Evolutionary conservation across 768 basidiomycete species (phyloP), one percentile per base, ranked within the genome.

Genomic region (Suillus lakei): DNA sequence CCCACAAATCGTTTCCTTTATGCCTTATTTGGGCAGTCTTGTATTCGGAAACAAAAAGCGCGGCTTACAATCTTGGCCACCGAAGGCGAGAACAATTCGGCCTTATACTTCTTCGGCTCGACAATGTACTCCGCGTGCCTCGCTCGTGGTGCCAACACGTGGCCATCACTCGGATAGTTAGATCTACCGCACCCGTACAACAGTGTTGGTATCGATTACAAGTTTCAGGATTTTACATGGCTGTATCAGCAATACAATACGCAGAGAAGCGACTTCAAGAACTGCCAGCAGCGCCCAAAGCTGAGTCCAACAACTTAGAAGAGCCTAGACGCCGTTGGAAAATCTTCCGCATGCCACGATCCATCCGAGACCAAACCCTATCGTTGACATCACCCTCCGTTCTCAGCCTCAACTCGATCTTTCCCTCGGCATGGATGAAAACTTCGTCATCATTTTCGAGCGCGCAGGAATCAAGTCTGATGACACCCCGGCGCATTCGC

Each of bases 1-100:
- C 44, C 62, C 60, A 28, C 38, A 28, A 16, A 30, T 59, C 58
- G 39, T 53, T 58, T 67, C 51, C 73, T 65, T 77, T 77, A 67
- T 77, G 18, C 58, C 76, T 71, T 34, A 59, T 74, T 70, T 73
- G 73, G 76, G 76, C 53, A 78, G 26, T 65, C 69, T 77, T 77
- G 74, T 77, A 67, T 66, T 59, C 44, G 34, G 48, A 64, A 66
- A 78, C 76, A 77, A 78, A 78, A 65, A 48, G 59, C 41, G 36
- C 63, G 60, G 60, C 32, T 30, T 36, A 36, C 12, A 58, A 59
- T 60, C 36, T 30, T 56, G 44, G 50, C 46, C 46, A 62, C 51
- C 30, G 50, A 53, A 62, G 56, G 36, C 56, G 36, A 56, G 55
- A 58, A 58, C 36, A 58, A 58, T 38, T 44, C 28, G 50, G 23